A percentile compares a stretch with the other conserved stretches of the same genome.
Conservation (phyloP, 257 asterid genomes). For the Solanum medicagineum region DNA sequence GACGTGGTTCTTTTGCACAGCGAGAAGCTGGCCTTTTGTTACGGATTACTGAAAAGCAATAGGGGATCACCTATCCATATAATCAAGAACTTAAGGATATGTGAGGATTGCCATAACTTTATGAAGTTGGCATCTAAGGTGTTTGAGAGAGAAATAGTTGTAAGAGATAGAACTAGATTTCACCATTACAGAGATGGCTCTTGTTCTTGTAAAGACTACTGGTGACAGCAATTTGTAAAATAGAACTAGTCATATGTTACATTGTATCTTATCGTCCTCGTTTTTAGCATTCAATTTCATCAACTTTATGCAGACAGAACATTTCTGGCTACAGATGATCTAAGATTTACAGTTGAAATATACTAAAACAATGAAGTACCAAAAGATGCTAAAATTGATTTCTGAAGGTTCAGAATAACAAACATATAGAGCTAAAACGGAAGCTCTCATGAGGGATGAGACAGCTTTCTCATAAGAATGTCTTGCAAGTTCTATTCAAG, state of each 20-base stretch:
- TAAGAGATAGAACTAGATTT: conserved; percentile 67
- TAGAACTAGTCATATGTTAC: not conserved
- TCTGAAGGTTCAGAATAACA: not conserved
- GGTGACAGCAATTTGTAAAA: conserved; percentile 18
- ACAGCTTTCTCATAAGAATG: conserved; percentile 14
- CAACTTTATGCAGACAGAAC: not conserved
- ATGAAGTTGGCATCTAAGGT: conserved; percentile 58
- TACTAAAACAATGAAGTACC: not conserved
- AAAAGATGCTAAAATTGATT: not conserved
- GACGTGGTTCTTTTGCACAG: conserved; percentile 55
- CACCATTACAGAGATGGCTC: conserved; percentile 50
- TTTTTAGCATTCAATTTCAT: not conserved
- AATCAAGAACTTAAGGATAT: conserved; percentile 57
- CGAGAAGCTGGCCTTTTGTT: conserved; percentile 49
- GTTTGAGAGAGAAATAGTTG: conserved; percentile 32
- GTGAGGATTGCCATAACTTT: conserved; percentile 63
- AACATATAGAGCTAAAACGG: not conserved
- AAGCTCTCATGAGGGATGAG: not conserved
- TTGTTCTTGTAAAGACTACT: conserved; percentile 64
- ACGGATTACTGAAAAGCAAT: conserved; percentile 29
- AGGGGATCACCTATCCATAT: conserved; percentile 30
- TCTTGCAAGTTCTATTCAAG: conserved; percentile 18
- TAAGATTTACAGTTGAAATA: not conserved
- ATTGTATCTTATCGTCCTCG: not conserved
- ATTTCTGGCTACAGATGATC: not conserved